phyloP scores from a whole-genome alignment of 2,329 filamentous ascomycete genomes.

The Aspergillus melleus region DNA sequence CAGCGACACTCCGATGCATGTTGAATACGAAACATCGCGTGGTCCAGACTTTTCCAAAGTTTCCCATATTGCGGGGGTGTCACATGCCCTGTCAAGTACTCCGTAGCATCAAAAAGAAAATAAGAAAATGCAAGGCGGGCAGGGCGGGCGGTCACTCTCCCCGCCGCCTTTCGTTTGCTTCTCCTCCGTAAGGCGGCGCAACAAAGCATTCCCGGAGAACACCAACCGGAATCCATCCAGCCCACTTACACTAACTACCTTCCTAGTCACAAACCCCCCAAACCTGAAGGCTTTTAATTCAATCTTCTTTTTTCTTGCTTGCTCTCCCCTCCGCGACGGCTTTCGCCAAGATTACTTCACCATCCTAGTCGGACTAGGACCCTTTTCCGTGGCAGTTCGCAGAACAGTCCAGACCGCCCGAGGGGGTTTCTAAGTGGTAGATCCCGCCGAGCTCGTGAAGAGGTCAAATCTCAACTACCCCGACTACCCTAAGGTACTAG shows the following conservation, averaged over 20 bases:
- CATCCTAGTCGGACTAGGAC: not conserved
- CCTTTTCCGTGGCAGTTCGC: not conserved
- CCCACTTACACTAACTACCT: not conserved
- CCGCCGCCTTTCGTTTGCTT: not conserved
- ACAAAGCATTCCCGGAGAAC: not conserved
- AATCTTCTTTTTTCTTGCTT: not conserved
- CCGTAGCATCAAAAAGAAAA: too few relatives aligned
- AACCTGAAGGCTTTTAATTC: too few relatives aligned
- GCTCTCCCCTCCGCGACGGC: not conserved
- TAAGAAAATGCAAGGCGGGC: too few relatives aligned
- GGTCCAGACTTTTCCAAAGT: not conserved
- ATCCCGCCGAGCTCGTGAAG: constrained; percentile 5
- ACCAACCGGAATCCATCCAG: constrained; percentile 1
- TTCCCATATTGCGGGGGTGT: not conserved
- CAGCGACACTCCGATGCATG: not conserved
- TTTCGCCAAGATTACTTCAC: not conserved
- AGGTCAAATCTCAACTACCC: not conserved
- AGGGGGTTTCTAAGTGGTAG: constrained; percentile 6
- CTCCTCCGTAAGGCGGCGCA: not conserved
- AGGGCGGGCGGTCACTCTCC: not conserved
- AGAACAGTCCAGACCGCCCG: constrained; percentile 12
- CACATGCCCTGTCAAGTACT: not conserved
- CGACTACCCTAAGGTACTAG: not conserved
- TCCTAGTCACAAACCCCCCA: not conserved
- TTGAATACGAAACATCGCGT: not conserved